Percentiles rank a stretch among this genome's conserved stretches.
phyloP scores from a whole-genome alignment of 2,329 filamentous ascomycete species.

The Penicillium thymicola region DNA sequence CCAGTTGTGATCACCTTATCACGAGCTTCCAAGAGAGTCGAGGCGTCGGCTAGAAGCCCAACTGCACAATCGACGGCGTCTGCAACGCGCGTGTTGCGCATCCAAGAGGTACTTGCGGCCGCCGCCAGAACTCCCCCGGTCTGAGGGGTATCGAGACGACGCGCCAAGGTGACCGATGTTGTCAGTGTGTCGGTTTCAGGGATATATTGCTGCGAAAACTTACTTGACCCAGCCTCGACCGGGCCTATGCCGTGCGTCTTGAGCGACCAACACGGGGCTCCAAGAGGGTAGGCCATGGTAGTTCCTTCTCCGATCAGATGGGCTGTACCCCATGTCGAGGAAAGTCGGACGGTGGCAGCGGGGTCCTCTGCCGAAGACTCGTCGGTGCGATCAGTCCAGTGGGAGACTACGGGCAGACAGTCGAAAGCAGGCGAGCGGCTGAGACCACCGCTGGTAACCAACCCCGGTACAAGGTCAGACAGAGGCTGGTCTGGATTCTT shows the following conservation, averaged over 20 bases:
- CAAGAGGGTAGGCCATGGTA: constrained; percentile 1
- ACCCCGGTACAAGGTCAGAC: constrained; percentile 11
- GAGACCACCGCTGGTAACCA: constrained; percentile 11
- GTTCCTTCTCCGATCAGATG: constrained; percentile 11
- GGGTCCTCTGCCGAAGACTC: constrained; percentile 12
- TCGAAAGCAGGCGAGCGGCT: constrained; percentile 15
- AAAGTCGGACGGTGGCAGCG: constrained; percentile 8
- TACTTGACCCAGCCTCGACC: background rate
- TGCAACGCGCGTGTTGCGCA: constrained; percentile 13
- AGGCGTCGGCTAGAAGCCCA: constrained; percentile 8
- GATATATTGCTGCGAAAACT: constrained; percentile 9
- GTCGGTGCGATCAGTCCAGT: constrained; percentile 11
- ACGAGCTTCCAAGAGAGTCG: constrained; percentile 9
- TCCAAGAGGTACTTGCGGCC: constrained; percentile 9
- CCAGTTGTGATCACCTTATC: constrained; percentile 6
- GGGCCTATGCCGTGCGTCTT: constrained; percentile 10
- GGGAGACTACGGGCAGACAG: constrained; percentile 9
- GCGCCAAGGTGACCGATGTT: constrained; percentile 11
- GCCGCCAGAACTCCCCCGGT: constrained; percentile 9
- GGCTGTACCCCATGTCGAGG: constrained; percentile 10
- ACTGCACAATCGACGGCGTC: constrained; percentile 14
- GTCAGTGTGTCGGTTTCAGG: constrained; percentile 9
- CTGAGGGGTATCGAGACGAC: constrained; percentile 6
- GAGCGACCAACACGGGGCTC: constrained; percentile 8
- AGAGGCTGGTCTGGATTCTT: constrained; percentile 2